Evolutionary conservation across 768 basidiomycete species (phyloP), one percentile per base, ranked within the genome.

Genomic region (Panaeolus papilionaceus): DNA sequence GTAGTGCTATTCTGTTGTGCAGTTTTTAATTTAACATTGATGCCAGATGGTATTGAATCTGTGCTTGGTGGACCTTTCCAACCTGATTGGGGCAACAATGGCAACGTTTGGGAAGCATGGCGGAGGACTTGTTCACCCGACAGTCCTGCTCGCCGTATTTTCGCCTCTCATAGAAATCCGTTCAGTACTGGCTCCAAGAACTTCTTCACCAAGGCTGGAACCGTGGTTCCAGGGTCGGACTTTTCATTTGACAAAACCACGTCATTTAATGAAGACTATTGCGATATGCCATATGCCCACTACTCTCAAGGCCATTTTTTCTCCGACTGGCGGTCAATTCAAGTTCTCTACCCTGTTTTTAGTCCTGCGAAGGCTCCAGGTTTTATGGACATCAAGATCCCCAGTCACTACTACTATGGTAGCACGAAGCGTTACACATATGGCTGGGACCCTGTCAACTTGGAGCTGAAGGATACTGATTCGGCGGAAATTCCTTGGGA

Each of bases 391-490:
- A 93, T 99, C 71, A 84, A 93, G 66, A 95, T 99, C 69, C 97
- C 98, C 0, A 96, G 94, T 68, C 96, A 99, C 77, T 99, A 99
- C 76, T 99, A 99, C 77, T 94, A 94, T 73, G 91, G 91, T 11
- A 89, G 89, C 65, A 94, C 91, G 16, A 81, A 85, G 61, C 79
- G 89, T 64, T 96, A 97, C 72, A 95, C 96, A 1, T 98, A 97
- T 67, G 96, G 90, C 0, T 98, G 94, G 92, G 94, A 98, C 74
- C 80, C 90, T 0, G 83, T 91, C 20, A 89, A 92, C 68, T 80
- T 89, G 70, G 86, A 91, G 67, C 80, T 92, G 69, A 89, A 90
- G 71, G 89, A 89, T 7, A 85, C 92, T 2, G 97, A 98, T 71
- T 83, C 89, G 64, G 92, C 94, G 90, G 96, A 98, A 73, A 77